These are phyloP conservation scores for Fraxinus floribunda DNA, from an alignment of 305 asterid genomes.

Conservation along the genomic window DNA sequence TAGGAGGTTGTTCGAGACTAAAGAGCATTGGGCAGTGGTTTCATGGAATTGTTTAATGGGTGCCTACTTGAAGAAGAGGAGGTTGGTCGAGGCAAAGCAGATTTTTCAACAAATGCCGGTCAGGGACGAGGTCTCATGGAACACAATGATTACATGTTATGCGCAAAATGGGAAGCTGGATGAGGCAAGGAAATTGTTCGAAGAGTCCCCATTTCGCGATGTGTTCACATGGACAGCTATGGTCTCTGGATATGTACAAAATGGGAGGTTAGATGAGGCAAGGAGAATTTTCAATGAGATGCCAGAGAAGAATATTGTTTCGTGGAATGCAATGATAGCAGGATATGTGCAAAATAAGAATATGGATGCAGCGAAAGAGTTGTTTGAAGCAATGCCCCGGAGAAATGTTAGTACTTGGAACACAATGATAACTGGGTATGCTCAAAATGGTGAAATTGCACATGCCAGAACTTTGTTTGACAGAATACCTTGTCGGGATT, in stretches of 20 bases:
- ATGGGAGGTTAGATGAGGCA: slow-evolving; percentile 71
- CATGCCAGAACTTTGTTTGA: slow-evolving; percentile 65
- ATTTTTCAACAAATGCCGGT: slow-evolving; percentile 70
- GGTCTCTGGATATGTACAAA: slow-evolving; percentile 84
- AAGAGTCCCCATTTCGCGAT: slow-evolving; percentile 62
- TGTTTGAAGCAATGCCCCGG: slow-evolving; percentile 77
- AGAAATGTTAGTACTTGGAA: slow-evolving; percentile 85
- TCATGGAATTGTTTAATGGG: slow-evolving; percentile 98
- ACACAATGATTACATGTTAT: slow-evolving; percentile 77
- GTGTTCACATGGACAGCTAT: slow-evolving; percentile 91
- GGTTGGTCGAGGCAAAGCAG: slow-evolving; percentile 62
- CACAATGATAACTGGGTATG: slow-evolving; percentile 82
- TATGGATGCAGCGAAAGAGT: slow-evolving; percentile 66
- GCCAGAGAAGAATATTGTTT: slow-evolving; percentile 79
- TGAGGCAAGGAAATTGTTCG: slow-evolving; percentile 67
- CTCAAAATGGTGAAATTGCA: slow-evolving; percentile 60
- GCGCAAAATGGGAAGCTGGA: slow-evolving; percentile 68
- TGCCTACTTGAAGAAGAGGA: slow-evolving; percentile 78
- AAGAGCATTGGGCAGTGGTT: slow-evolving; percentile 66
- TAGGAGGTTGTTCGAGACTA: slow-evolving; percentile 65
- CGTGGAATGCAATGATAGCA: slow-evolving; percentile 92
- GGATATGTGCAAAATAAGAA: slow-evolving; percentile 76
- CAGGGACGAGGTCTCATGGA: slow-evolving; percentile 81
- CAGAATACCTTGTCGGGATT: slow-evolving; percentile 71
- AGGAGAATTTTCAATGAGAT: slow-evolving; percentile 61